Evolutionary conservation across 2,329 filamentous ascomycete genomes (phyloP).

Genomic region (Ambrosiella xylebori): DNA sequence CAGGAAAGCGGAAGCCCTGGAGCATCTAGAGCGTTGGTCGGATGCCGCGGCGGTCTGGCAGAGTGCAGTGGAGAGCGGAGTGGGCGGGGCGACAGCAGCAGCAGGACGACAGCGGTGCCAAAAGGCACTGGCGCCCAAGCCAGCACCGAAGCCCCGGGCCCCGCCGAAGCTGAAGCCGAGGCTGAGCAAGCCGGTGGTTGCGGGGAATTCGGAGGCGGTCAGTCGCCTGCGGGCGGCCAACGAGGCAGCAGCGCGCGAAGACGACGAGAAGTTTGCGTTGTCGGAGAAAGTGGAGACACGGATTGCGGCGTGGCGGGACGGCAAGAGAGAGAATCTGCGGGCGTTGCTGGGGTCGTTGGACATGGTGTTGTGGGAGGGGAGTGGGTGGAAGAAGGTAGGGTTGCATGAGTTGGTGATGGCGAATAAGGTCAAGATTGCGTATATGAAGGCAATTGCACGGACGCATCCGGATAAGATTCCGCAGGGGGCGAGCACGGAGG

Average conservation of each 20-base stretch:
- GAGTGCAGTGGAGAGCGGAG: slow-evolving; percentile 62
- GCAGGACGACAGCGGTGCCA: slow-evolving; percentile 82
- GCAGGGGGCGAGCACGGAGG: slow-evolving; percentile 46
- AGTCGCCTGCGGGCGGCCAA: slow-evolving; percentile 69
- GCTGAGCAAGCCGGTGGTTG: slow-evolving; percentile 14
- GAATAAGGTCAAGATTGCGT: slow-evolving; percentile 89
- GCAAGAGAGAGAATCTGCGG: slow-evolving; percentile 82
- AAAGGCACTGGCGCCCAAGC: slow-evolving; percentile 58
- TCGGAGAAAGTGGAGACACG: slow-evolving; percentile 69
- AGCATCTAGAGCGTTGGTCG: slow-evolving; percentile 85
- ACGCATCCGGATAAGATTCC: slow-evolving; percentile 89
- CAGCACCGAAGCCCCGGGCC: slow-evolving; percentile 22
- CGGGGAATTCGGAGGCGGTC: slow-evolving; percentile 53
- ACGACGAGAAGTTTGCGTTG: slow-evolving; percentile 84
- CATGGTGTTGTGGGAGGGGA: slow-evolving; percentile 73
- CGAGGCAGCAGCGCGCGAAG: slow-evolving; percentile 64
- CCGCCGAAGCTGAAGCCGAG: slow-evolving; percentile 16
- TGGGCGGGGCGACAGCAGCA: slow-evolving; percentile 70
- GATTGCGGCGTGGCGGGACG: slow-evolving; percentile 67
- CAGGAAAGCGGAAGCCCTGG: slow-evolving; percentile 86
- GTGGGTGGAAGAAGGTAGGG: slow-evolving; percentile 92
- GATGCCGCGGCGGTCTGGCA: slow-evolving; percentile 73
- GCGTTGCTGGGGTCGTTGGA: slow-evolving; percentile 78
- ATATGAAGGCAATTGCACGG: slow-evolving; percentile 99
- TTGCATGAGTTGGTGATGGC: slow-evolving; percentile 85